phyloP scores from a whole-genome alignment of 768 basidiomycete genomes.

The Pulveroboletus ravenelii region DNA sequence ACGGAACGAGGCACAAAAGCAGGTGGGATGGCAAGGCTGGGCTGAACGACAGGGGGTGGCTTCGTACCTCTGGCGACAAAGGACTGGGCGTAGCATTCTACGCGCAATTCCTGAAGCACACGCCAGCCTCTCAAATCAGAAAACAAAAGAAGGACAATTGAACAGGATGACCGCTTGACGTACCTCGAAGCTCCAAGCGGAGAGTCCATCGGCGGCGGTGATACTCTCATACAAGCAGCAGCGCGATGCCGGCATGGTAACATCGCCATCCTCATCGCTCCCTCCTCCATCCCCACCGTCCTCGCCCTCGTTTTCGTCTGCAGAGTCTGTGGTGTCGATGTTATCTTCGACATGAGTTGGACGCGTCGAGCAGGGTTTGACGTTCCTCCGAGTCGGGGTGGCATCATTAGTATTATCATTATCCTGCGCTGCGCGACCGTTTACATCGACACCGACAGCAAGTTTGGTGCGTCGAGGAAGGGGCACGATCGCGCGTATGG shows the following conservation, averaged over 20 bases:
- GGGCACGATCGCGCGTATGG: constrained; percentile 21
- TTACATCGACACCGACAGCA: too few relatives aligned
- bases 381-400: not conserved
- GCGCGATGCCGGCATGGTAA: not conserved
- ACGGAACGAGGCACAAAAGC: constrained; percentile 22
- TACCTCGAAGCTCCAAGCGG: constrained; percentile 29
- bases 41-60: constrained; percentile 15
- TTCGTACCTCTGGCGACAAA: constrained; percentile 20
- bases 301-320: not conserved
- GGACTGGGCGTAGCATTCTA: constrained; percentile 31
- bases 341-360: not conserved
- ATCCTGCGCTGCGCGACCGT: not conserved
- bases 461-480: constrained; percentile 13
- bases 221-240: constrained; percentile 25
- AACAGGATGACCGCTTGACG: not conserved
- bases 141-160: not conserved
- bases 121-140: not conserved
- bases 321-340: not conserved
- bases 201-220: constrained; percentile 21
- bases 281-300: not conserved
- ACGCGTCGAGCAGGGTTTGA: not conserved
- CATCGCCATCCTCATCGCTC: not conserved
- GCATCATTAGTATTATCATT: not conserved
- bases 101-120: constrained; percentile 20
- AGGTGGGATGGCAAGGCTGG: constrained; percentile 26